These are phyloP conservation scores for Nigrospora osmanthi DNA, from an alignment of 2,329 filamentous ascomycete species.

Conservation along the genomic window DNA sequence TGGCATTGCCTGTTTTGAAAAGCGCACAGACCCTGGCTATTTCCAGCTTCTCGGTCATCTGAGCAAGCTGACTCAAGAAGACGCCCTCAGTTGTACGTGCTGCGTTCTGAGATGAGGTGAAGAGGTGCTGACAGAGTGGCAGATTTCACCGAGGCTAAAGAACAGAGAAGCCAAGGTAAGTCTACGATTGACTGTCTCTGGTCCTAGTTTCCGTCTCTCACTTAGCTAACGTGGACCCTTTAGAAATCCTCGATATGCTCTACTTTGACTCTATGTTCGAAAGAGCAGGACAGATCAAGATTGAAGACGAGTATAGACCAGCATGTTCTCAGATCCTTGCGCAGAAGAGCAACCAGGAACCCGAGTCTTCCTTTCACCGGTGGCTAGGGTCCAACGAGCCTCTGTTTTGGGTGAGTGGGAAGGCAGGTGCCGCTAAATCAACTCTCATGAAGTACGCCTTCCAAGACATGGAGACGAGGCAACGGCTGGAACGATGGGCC, in stretches of 20 bases:
- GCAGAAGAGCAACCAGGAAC: background rate
- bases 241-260: background rate
- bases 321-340: background rate
- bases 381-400: slow-evolving; percentile 5
- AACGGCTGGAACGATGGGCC: slow-evolving; percentile 1
- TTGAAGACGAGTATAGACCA: background rate
- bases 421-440: slow-evolving; percentile 10
- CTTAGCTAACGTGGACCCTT: background rate
- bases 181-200: background rate
- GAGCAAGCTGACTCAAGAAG: background rate
- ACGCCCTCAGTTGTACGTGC: background rate
- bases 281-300: background rate
- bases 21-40: slow-evolving; percentile 3
- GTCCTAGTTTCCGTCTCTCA: background rate
- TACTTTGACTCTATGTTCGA: background rate
- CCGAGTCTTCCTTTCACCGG: background rate
- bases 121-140: too few relatives aligned
- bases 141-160: background rate
- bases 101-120: background rate
- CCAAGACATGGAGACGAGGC: background rate
- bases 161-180: background rate
- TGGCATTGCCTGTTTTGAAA: slow-evolving; percentile 1
- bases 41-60: slow-evolving; percentile 4
- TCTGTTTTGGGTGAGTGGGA: slow-evolving; percentile 11
- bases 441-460: slow-evolving; percentile 8